These are phyloP conservation scores for Kodamaea alishanica DNA, from an alignment of 1,139 yeast genomes.

Conservation along the genomic window DNA sequence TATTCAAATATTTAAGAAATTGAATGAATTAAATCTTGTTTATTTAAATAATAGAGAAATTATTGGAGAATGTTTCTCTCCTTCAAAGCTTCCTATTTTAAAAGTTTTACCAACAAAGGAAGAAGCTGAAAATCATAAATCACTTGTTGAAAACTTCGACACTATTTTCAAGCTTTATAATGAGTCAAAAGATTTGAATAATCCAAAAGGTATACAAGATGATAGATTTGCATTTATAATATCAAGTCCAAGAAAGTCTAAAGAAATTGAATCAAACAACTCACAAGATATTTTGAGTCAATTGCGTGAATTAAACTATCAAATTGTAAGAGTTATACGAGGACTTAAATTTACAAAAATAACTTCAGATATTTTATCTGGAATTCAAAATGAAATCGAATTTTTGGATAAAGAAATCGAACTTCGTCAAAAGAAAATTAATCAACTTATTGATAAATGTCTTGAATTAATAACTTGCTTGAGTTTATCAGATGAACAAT, in stretches of 20 bases:
- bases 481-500: slow-evolving; percentile 33
- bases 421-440: slow-evolving; percentile 24
- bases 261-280: slow-evolving; percentile 1
- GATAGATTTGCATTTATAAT: slow-evolving; percentile 29
- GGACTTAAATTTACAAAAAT: slow-evolving; percentile 37
- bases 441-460: slow-evolving; percentile 23
- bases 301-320: slow-evolving; percentile 37
- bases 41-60: slow-evolving; percentile 29
- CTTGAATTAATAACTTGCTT: slow-evolving; percentile 27
- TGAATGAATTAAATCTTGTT: slow-evolving; percentile 25
- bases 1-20: slow-evolving; percentile 29
- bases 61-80: slow-evolving; percentile 24
- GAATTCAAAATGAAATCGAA: slow-evolving; percentile 26
- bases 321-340: slow-evolving; percentile 34
- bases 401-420: slow-evolving; percentile 25
- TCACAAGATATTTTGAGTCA: slow-evolving; percentile 16
- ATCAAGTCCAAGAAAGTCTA: slow-evolving; percentile 38
- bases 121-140: slow-evolving; percentile 31
- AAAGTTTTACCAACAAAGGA: slow-evolving; percentile 25
- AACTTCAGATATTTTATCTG: slow-evolving; percentile 27
- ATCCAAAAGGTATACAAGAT: slow-evolving; percentile 6
- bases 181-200: background rate
- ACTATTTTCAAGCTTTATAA: slow-evolving; percentile 18
- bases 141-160: slow-evolving; percentile 33
- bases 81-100: slow-evolving; percentile 16